Conservation (phyloP, 2,329 filamentous ascomycete genomes). For the Coniochaeta sp. region DNA sequence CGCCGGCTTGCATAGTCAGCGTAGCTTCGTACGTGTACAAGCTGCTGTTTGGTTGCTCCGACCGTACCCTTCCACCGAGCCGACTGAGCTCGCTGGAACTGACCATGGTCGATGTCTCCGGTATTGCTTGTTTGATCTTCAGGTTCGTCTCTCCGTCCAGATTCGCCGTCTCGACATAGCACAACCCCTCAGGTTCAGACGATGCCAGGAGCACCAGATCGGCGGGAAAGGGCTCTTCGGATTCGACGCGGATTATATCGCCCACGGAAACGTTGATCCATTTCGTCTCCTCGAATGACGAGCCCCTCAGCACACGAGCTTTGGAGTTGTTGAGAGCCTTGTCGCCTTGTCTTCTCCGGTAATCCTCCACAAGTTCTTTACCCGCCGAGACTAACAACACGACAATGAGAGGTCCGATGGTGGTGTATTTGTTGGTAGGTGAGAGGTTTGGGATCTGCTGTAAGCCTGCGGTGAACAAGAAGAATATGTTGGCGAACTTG, state of each 20-base stretch:
- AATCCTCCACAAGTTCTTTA: slow-evolving; percentile 92
- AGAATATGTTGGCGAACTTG: slow-evolving; percentile 98
- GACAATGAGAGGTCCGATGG: slow-evolving; percentile 85
- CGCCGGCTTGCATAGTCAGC: slow-evolving; percentile 80
- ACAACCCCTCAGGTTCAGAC: slow-evolving; percentile 93
- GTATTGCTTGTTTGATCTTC: slow-evolving; percentile 96
- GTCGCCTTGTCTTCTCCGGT: slow-evolving; percentile 80
- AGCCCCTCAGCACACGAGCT: slow-evolving; percentile 74
- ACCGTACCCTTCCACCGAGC: slow-evolving; percentile 78
- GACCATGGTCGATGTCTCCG: slow-evolving; percentile 83
- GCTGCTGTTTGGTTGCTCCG: slow-evolving; percentile 96
- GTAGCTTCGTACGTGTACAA: slow-evolving; percentile 98
- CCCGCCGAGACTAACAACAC: slow-evolving; percentile 91
- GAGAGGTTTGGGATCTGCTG: slow-evolving; percentile 95
- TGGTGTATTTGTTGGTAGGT: slow-evolving; percentile 92
- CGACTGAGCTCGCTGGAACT: slow-evolving; percentile 80
- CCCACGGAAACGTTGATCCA: slow-evolving; percentile 94
- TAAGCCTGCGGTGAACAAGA: slow-evolving; percentile 90
- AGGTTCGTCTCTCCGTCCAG: slow-evolving; percentile 96
- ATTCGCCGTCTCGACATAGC: slow-evolving; percentile 98
- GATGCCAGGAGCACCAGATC: slow-evolving; percentile 88
- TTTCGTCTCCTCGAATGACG: slow-evolving; percentile 75
- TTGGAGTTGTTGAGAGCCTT: slow-evolving; percentile 82
- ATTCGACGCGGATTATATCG: slow-evolving; percentile 87
- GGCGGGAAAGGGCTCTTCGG: slow-evolving; percentile 89